Percentiles rank a stretch among this genome's conserved stretches.
phyloP scores from a whole-genome alignment of 1,139 yeast genomes.

The Wickerhamomyces sp. region DNA sequence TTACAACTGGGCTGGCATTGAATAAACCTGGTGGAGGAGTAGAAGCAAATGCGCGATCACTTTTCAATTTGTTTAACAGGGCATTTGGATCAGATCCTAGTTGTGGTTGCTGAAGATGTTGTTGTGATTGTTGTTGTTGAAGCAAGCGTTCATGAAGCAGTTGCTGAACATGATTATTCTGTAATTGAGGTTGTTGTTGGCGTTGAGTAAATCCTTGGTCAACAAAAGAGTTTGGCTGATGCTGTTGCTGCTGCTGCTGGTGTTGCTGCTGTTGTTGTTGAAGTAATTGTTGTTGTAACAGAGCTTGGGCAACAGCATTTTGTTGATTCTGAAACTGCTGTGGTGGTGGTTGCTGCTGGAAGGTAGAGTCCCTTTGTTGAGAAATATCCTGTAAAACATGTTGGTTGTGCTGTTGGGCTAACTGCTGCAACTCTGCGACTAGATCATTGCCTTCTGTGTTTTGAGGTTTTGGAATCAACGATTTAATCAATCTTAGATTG shows the following conservation, averaged over 20 bases:
- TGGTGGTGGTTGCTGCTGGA: conserved; percentile 18
- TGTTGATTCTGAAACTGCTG: conserved; percentile 17
- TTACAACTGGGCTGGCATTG: conserved; percentile 16
- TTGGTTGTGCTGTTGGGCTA: conserved; percentile 25
- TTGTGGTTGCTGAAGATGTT: conserved; percentile 8
- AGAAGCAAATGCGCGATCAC: conserved; percentile 21
- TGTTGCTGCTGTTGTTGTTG: conserved; percentile 14
- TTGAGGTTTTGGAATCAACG: conserved; percentile 16
- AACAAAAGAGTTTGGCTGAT: conserved; percentile 4
- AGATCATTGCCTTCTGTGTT: not conserved
- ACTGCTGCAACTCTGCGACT: conserved; percentile 17
- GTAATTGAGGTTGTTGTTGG: conserved; percentile 10
- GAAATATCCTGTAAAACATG: conserved; percentile 20
- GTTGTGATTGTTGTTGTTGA: conserved; percentile 15
- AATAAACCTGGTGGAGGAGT: conserved; percentile 45
- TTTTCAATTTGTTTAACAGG: conserved; percentile 11
- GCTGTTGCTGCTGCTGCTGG: conserved; percentile 12
- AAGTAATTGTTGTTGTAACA: conserved; percentile 19
- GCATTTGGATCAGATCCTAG: conserved; percentile 3
- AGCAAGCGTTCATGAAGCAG: conserved; percentile 20
- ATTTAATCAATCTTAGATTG: conserved; percentile 27
- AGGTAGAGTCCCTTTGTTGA: conserved; percentile 19
- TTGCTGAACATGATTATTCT: conserved; percentile 11
- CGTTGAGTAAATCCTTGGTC: conserved; percentile 4
- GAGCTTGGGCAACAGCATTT: conserved; percentile 14